phyloP scores from a whole-genome alignment of 352 stramenopile species.

The Pythium dissotocum region DNA sequence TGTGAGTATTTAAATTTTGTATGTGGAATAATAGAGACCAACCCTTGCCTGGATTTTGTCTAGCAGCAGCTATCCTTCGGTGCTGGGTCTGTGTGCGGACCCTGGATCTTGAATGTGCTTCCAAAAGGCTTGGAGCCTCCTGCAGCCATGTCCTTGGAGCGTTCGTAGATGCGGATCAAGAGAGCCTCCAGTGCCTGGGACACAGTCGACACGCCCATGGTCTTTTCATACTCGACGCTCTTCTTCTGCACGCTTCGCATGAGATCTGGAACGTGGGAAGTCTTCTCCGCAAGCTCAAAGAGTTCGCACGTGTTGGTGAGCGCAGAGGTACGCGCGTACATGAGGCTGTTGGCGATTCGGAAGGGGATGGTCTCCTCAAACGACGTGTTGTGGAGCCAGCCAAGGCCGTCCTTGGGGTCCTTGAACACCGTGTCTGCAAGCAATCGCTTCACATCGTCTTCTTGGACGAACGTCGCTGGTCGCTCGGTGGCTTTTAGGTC shows the following conservation, averaged over 20 bases:
- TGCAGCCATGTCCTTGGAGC: conserved; percentile 58
- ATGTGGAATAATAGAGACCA: conserved; percentile 12
- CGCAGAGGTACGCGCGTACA: conserved; percentile 65
- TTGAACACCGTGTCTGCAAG: conserved; percentile 51
- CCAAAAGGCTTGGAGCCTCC: conserved; percentile 53
- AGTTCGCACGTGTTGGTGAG: conserved; percentile 59
- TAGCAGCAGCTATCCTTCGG: conserved; percentile 42
- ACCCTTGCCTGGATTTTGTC: neutral
- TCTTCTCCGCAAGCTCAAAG: conserved; percentile 58
- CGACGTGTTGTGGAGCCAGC: conserved; percentile 53
- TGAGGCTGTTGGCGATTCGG: conserved; percentile 64
- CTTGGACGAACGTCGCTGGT: conserved; percentile 43
- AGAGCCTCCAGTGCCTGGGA: conserved; percentile 65
- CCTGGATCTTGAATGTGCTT: conserved; percentile 39
- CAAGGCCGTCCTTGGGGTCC: conserved; percentile 45
- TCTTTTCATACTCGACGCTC: conserved; percentile 53
- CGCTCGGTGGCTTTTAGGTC: conserved; percentile 36
- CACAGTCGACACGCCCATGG: conserved; percentile 39
- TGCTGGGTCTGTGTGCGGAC: conserved; percentile 6
- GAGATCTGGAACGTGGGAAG: conserved; percentile 29
- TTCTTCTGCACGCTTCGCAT: conserved; percentile 34
- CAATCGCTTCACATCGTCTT: conserved; percentile 48
- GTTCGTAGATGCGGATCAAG: conserved; percentile 63
- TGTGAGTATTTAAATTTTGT: conserved; percentile 11
- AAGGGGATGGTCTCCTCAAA: conserved; percentile 48